Conservation (phyloP, 2,329 filamentous ascomycete species). For the Geoglossum cookeanum region DNA sequence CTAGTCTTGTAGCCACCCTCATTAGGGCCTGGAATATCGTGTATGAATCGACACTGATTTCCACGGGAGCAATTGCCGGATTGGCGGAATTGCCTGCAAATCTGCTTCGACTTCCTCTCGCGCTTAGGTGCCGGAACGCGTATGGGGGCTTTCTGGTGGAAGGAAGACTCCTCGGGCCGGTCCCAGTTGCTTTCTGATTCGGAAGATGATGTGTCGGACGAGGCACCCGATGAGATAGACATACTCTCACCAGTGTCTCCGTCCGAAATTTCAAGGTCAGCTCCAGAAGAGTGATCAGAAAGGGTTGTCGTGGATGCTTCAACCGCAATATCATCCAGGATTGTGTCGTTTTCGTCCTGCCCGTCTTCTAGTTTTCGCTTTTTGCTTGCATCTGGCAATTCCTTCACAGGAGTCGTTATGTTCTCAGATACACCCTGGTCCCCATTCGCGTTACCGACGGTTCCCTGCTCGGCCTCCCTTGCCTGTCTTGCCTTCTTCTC, state of each 20-base stretch:
- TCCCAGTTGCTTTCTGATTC: background rate
- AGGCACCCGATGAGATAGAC: background rate
- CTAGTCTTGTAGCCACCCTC: background rate
- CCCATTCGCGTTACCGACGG: background rate
- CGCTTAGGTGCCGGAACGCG: slow-evolving; percentile 3
- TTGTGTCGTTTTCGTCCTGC: background rate
- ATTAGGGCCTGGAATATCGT: background rate
- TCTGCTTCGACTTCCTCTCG: background rate
- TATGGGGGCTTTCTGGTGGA: background rate
- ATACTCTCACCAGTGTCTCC: background rate
- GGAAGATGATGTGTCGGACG: background rate
- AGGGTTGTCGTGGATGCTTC: background rate
- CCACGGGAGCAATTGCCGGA: background rate
- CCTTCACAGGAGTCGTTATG: no score
- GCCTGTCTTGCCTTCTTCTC: slow-evolving; percentile 1
- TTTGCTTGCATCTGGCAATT: background rate
- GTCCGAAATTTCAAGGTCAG: background rate
- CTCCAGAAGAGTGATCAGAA: background rate
- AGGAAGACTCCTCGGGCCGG: slow-evolving; percentile 1
- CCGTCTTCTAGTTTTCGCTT: slow-evolving; percentile 1
- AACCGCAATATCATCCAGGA: background rate
- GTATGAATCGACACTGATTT: background rate
- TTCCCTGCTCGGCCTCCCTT: background rate
- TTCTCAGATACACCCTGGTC: background rate
- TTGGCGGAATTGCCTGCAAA: background rate